phyloP scores from a whole-genome alignment of 495 filamentous ascomycete species.

The Pseudevernia furfuracea region DNA sequence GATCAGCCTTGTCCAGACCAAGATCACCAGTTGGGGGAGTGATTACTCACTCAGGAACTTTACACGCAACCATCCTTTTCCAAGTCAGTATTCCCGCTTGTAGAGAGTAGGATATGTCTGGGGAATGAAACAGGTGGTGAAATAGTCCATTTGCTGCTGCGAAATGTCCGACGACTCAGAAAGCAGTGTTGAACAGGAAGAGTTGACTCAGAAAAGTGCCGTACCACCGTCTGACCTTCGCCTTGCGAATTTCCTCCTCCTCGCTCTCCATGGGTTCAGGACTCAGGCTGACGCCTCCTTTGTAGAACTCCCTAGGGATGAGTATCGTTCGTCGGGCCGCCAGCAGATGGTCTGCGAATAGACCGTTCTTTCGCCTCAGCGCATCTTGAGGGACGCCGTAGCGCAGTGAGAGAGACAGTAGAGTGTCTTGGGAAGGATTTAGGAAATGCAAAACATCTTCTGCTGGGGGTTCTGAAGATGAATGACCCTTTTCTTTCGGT shows the following conservation, averaged over 20 bases:
- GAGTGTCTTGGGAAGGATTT: conserved; percentile 51
- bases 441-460: conserved; percentile 64
- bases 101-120: no score
- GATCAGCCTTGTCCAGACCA: conserved; percentile 8
- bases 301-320: conserved; percentile 60
- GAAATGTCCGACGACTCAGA: no score
- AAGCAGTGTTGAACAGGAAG: no score
- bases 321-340: conserved; percentile 55
- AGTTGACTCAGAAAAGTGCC: no score
- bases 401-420: conserved; percentile 55
- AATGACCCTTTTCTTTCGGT: conserved; percentile 7
- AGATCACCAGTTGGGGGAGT: background rate
- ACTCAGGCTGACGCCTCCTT: conserved; percentile 53
- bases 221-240: conserved; percentile 58
- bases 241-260: conserved; percentile 57
- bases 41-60: conserved; percentile 52
- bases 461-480: conserved; percentile 19
- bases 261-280: conserved; percentile 59
- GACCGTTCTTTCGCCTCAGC: conserved; percentile 52
- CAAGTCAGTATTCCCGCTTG: no score
- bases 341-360: conserved; percentile 59
- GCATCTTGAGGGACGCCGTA: conserved; percentile 54
- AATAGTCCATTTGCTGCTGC: no score
- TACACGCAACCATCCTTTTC: conserved; percentile 65
- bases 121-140: no score